A percentile compares a stretch with the other conserved stretches of the same genome.
These are phyloP conservation scores for Colletotrichum camelliae DNA, from an alignment of 2,329 filamentous ascomycete genomes.

Conservation along the genomic window DNA sequence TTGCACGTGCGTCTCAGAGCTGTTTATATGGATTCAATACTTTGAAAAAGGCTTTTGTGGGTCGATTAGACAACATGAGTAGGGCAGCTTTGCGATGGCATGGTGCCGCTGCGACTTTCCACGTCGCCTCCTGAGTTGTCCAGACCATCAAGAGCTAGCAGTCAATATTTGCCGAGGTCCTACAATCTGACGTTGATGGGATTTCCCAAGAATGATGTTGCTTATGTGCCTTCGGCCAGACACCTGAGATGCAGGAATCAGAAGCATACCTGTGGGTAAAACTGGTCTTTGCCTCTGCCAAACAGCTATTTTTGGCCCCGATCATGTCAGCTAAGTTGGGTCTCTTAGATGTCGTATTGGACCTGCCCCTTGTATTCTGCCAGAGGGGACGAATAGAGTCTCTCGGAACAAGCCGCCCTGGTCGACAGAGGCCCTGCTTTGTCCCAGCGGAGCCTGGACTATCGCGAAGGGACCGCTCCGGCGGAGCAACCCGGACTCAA, in stretches of 20 bases:
- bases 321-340: rapidly evolving
- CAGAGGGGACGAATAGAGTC: background rate
- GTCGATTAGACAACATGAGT: background rate
- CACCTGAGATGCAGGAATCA: background rate
- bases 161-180: background rate
- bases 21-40: background rate
- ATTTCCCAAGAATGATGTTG: background rate
- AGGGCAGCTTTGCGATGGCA: background rate
- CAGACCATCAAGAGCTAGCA: background rate
- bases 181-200: rapidly evolving
- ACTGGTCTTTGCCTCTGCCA: background rate
- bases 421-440: background rate
- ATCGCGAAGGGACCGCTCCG: background rate
- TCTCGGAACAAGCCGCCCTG: background rate
- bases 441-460: background rate
- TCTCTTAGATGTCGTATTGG: background rate
- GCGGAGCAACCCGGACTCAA: background rate
- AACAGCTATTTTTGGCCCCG: background rate
- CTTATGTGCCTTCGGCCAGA: background rate
- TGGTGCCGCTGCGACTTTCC: background rate
- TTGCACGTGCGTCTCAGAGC: no score
- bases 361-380: rapidly evolving
- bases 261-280: background rate
- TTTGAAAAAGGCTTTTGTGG: background rate
- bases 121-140: background rate